These are phyloP conservation scores for Aurifilum marmelostoma DNA, from an alignment of 2,329 filamentous ascomycete genomes.

Conservation along the genomic window DNA sequence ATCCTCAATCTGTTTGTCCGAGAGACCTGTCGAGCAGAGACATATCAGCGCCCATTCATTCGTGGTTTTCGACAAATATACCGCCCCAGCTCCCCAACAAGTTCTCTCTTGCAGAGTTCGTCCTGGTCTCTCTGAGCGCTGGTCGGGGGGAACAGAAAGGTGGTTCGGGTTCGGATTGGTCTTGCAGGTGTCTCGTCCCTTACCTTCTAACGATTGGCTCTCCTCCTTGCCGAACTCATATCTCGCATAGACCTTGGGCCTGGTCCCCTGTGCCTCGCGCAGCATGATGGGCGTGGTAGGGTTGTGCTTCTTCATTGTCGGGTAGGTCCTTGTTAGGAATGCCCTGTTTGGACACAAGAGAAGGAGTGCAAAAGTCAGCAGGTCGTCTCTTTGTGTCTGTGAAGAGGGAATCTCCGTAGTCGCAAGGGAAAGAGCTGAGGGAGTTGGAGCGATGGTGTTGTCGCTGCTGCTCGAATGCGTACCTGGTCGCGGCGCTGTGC, in stretches of 20 bases:
- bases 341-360: constrained; percentile 56
- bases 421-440: not conserved
- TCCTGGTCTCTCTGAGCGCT: not conserved
- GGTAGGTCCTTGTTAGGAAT: constrained; percentile 89
- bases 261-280: constrained; percentile 83
- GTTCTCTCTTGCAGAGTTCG: not conserved
- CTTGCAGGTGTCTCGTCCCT: constrained; percentile 4
- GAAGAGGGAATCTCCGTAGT: not conserved
- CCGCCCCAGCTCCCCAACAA: no score
- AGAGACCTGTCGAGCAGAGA: constrained; percentile 44
- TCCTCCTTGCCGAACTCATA: constrained; percentile 69
- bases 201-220: constrained; percentile 58
- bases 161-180: not conserved
- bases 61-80: not conserved
- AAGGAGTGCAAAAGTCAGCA: not conserved
- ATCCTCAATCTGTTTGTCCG: constrained; percentile 65
- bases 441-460: not conserved
- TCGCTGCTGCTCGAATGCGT: constrained; percentile 39
- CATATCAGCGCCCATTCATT: not conserved
- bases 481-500: constrained; percentile 88
- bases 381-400: not conserved
- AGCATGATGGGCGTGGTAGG: constrained; percentile 91
- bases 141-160: not conserved
- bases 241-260: constrained; percentile 87
- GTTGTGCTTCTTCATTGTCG: constrained; percentile 99